Percentiles rank a stretch among this genome's conserved stretches.
These are phyloP conservation scores for Candida tropicalis DNA, from an alignment of 1,139 yeast genomes.

Conservation along the genomic window DNA sequence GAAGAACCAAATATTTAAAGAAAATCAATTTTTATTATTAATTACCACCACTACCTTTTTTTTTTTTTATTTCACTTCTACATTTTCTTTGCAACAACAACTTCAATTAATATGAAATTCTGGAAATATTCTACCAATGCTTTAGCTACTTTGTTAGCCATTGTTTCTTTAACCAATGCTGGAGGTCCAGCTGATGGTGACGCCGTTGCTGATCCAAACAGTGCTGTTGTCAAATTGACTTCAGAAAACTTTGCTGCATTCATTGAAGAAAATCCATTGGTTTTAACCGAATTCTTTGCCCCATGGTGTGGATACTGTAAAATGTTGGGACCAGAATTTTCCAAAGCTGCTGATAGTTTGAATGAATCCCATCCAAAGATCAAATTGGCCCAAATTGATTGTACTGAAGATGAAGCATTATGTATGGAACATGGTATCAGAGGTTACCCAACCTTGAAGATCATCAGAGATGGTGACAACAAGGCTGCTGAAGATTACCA, in stretches of 20 bases:
- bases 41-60: background rate
- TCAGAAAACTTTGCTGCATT: slow-evolving; percentile 62
- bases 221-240: slow-evolving; percentile 84
- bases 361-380: slow-evolving; percentile 60
- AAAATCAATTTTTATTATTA: background rate
- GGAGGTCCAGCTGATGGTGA: slow-evolving; percentile 52
- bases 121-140: slow-evolving; percentile 42
- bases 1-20: too few relatives aligned
- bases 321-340: slow-evolving; percentile 87
- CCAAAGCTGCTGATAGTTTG: slow-evolving; percentile 78
- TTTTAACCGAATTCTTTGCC: slow-evolving; percentile 93
- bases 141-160: slow-evolving; percentile 42
- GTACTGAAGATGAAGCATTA: slow-evolving; percentile 82
- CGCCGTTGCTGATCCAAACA: slow-evolving; percentile 77
- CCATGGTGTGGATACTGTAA: slow-evolving; percentile 99
- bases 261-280: slow-evolving; percentile 72
- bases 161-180: slow-evolving; percentile 36
- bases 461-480: slow-evolving; percentile 72
- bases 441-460: slow-evolving; percentile 93
- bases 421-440: slow-evolving; percentile 74
- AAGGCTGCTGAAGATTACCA: slow-evolving; percentile 59
- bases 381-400: slow-evolving; percentile 88
- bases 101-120: slow-evolving; percentile 35
- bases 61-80: background rate
- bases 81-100: background rate